Base-by-base conservation (phyloP, 1,284 basidiomycete genomes). In the Puccinia coronata region DNA sequence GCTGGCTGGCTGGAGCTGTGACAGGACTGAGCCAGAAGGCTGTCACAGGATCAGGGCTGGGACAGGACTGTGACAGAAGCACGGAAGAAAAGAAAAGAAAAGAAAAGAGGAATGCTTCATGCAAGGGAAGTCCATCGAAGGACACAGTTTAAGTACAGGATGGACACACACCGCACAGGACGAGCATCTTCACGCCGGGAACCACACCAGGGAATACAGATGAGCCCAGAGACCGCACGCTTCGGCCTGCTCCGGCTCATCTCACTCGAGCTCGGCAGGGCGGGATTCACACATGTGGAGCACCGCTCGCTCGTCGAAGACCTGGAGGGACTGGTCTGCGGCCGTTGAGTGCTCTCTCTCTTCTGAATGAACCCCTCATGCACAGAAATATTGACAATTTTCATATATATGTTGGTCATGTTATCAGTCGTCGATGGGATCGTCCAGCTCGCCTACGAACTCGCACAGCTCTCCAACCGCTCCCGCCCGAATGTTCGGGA, bases 401-500 rank as follows among this genome's bases (percentile, higher is more conserved):
- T 55, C 47, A 39, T 6, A 47, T 51, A 9, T 49, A 20, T 6
- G 11, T 47, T 65, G 8, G 31, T 34, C 4, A 6, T 63, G 41
- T 16, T 5, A 6, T 23, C 25, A 80, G 78, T 80, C 39, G 31
- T 80, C 25, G 78, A 80, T 47, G 78, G 78, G 4, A 47, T 80
- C 39, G 31, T 71, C 25, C 78, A 55, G 6, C 59, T 80, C n/a
- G 55, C 78, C n/a, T 59, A 71, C 31, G 78, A 71, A 28, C 55
- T 72, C 14, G 78, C 67, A 14, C 78, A 80, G 34, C 78, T 51
- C 41, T 69, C 67, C 1, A 57, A 69, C 20, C 51, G 78, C 1
- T 72, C 55, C 41, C 47, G 69, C 28, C 78, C 78, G 14, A 80
- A 80, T 57, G 41, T 80, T 36, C 69, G 78, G 3, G 78, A 80